Base-by-base conservation (phyloP, 345 rosid species). In the Eucalyptus decipiens region DNA sequence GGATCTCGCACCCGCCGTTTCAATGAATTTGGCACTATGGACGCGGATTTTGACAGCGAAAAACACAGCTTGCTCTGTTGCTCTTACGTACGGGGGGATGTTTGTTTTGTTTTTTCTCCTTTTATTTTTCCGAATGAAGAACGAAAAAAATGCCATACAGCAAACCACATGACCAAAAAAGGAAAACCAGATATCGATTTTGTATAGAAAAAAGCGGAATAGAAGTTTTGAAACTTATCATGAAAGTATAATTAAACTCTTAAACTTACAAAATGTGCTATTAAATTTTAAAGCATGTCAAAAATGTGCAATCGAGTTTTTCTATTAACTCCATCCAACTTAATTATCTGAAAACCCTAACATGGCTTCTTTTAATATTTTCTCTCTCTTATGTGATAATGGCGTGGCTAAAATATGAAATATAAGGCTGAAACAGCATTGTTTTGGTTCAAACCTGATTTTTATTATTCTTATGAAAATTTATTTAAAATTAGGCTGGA, bases 391-490 rank as follows among this genome's bases (percentile, higher is more conserved):
- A 28, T 1, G 69, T 28, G 8, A 12, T 2, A 60, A 60, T 60
- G 32, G 4, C 4, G 0, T 60, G 16, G 15, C 15, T 60, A 28
- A 28, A 28, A 28, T 11, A 6, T 60, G 4, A 60, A 52, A 19
- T 52, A 4, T 8, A 19, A 52, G 58, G 10, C 2, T 8, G 0
- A 12, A 12, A 28, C 2, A 13, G 0, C 8, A 1, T 28, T 17
- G 16, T 60, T 60, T 60, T 60, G 67, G 0, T 60, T 2, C 16
- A 60, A 60, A 60, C 12, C 0, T 6, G 1, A 60, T 60, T 28
- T 60, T 58, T 24, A 10, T 8, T 52, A 52, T 52, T 52, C 18
- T 52, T 19, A 19, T 52, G 58, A 0, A 52, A 56, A 56, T 56
- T 56, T 23, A 56, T 4, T 56, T 52, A 56, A 56, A 56, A 24